Percentiles rank a stretch among this genome's conserved stretches.
These are phyloP conservation scores for Harringtonia lauricola DNA, from an alignment of 2,329 filamentous ascomycete genomes.

Conservation along the genomic window DNA sequence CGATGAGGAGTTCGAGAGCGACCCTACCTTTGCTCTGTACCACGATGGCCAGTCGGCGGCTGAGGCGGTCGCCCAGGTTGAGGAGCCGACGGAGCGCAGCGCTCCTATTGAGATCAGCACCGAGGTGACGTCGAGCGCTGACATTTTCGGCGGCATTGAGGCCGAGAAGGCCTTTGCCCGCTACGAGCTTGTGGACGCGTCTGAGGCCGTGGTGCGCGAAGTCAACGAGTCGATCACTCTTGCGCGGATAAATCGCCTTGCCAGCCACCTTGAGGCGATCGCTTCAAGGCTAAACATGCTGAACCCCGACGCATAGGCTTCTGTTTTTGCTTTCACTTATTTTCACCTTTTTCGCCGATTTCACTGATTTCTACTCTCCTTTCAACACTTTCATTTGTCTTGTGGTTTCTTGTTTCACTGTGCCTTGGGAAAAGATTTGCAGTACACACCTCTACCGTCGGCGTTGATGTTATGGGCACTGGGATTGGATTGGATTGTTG, in stretches of 20 bases:
- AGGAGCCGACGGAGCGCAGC: slow-evolving; percentile 13
- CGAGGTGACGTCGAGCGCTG: slow-evolving; percentile 26
- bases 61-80: slow-evolving; percentile 16
- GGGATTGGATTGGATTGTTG: background rate
- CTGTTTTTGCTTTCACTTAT: background rate
- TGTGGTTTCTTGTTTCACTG: background rate
- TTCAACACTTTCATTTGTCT: background rate
- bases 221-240: slow-evolving; percentile 30
- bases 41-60: slow-evolving; percentile 28
- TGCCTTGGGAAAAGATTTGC: background rate
- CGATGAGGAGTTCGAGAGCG: slow-evolving; percentile 50
- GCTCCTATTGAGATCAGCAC: slow-evolving; percentile 27
- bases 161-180: slow-evolving; percentile 53
- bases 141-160: slow-evolving; percentile 43
- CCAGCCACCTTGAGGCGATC: slow-evolving; percentile 25
- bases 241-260: slow-evolving; percentile 39
- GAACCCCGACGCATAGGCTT: slow-evolving; percentile 18
- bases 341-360: background rate
- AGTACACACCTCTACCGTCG: background rate
- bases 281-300: slow-evolving; percentile 25
- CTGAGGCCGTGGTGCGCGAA: slow-evolving; percentile 38
- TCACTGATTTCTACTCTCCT: background rate
- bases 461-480: background rate
- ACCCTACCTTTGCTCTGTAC: slow-evolving; percentile 52
- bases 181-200: slow-evolving; percentile 52